Evolutionary conservation across 2,329 filamentous ascomycete genomes (phyloP).

Genomic region (Cordyceps cateniannulata): DNA sequence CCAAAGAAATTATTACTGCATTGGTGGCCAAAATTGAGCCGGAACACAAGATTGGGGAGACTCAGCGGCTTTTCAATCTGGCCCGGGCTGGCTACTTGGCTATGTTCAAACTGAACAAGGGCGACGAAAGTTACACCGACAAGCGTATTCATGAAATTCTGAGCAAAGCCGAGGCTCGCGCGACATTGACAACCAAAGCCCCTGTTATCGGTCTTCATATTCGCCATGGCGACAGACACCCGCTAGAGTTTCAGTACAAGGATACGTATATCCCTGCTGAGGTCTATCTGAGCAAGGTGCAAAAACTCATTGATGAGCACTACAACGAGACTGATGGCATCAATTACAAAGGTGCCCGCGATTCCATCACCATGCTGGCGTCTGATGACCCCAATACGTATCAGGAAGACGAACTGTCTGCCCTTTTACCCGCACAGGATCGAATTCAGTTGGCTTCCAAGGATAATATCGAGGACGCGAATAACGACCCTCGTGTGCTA

Average conservation of each 20-base stretch:
- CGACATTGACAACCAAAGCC: constrained; percentile 31
- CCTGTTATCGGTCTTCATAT: constrained; percentile 65
- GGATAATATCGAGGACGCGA: constrained; percentile 34
- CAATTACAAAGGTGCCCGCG: constrained; percentile 24
- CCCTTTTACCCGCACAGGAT: constrained; percentile 60
- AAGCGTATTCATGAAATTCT: constrained; percentile 52
- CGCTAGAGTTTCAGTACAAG: constrained; percentile 68
- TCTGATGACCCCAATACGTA: constrained; percentile 79
- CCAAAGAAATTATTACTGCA: constrained; percentile 57
- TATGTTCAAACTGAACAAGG: constrained; percentile 61
- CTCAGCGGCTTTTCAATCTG: constrained; percentile 57
- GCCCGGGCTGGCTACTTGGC: constrained; percentile 64
- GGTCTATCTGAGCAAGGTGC: constrained; percentile 56
- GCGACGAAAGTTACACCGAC: constrained; percentile 60
- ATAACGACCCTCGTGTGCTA: constrained; percentile 43
- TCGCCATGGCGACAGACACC: constrained; percentile 72
- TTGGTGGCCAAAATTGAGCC: constrained; percentile 25
- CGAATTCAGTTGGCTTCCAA: constrained; percentile 71
- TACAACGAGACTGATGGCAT: constrained; percentile 37
- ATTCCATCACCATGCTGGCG: constrained; percentile 56
- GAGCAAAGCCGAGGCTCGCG: constrained; percentile 35
- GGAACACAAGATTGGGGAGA: constrained; percentile 23
- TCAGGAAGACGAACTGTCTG: constrained; percentile 54
- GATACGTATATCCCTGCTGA: constrained; percentile 72
- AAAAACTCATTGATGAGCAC: constrained; percentile 44